Evolutionary conservation across 805 yeast genomes (phyloP), one percentile per base, ranked within the genome.

Genomic region (Tetrapisispora fleetii): DNA sequence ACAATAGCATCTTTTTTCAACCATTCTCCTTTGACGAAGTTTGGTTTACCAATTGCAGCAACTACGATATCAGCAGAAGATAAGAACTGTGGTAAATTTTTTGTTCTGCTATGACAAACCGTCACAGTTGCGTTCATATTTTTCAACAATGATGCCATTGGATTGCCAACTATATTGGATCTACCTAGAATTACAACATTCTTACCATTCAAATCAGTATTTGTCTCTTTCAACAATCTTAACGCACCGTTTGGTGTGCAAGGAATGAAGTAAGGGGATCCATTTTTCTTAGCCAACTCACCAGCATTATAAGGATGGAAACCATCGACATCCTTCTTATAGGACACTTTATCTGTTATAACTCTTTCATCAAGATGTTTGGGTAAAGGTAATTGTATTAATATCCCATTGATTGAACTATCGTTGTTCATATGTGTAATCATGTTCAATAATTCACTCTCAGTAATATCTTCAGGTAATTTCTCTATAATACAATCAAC

Each of bases 11-110:
- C 95, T 37, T 77, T 74, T 67, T 91, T 93, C 58, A 91, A 69
- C 88, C 95, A 82, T 51, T 84, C 95, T 42, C 88, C 95, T 65
- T 85, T 80, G 53, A 91, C 86, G 59, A 77, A 90, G 50, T 80
- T 79, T 21, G 97, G 86, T 51, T 78, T 75, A 48, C 98, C 99
- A 55, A 90, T 83, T 17, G 98, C 98, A 43, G 95, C 88, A 43
- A 91, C 75, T 17, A 85, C 87, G 57, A 85, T 78, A 63, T 85
- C 95, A 32, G 91, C 93, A 48, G 71, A 67, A 27, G 72, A 67
- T 46, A 85, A 68, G 49, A 75, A 70, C 45, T 77, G 66, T 40
- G 76, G 75, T 24, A 76, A 67, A 55, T 77, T 71, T 40, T 72
- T 65, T 24, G 93, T 78, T 59, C 73, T 73, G 42, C 88, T 80